Percentiles rank a stretch among this genome's conserved stretches.
phyloP scores from a whole-genome alignment of 192 early-diverging fungal species.

The Backusella mclennaniae region DNA sequence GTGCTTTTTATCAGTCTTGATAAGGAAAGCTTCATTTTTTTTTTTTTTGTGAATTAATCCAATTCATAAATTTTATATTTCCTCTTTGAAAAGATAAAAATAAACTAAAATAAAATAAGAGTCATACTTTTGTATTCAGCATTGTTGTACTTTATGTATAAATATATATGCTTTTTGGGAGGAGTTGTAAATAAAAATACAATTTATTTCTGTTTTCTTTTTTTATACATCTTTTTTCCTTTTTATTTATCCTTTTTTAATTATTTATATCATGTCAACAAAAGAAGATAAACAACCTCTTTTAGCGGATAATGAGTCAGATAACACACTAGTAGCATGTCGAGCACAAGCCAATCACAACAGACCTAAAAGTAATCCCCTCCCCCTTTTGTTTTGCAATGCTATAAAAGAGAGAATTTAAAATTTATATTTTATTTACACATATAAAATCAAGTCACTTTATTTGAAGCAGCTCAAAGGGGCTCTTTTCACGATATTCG shows the following conservation, averaged over 20 bases:
- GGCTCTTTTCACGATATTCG: slow-evolving; percentile 59
- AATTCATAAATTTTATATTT: no score
- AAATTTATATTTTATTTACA: not conserved
- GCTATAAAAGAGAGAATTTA: not conserved
- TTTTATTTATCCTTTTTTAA: not conserved
- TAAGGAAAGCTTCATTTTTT: no score
- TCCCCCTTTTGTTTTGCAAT: not conserved
- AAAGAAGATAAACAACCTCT: not conserved
- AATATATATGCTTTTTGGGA: not conserved
- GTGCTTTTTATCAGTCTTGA: no score
- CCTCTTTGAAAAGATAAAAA: no score
- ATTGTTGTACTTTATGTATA: no score
- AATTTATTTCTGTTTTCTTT: not conserved
- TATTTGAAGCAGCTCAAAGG: slow-evolving; percentile 74
- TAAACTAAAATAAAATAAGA: no score
- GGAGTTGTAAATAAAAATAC: not conserved
- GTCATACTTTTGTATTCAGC: no score
- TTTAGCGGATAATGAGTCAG: slow-evolving; percentile 1
- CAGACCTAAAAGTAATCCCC: not conserved
- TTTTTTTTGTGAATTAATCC: no score
- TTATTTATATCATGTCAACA: not conserved
- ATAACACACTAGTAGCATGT: not conserved
- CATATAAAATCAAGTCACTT: slow-evolving; percentile 16
- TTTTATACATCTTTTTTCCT: not conserved
- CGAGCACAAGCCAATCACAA: not conserved